Evolutionary conservation across 2,329 filamentous ascomycete genomes (phyloP).

Genomic region (Xylariaceae sp.): DNA sequence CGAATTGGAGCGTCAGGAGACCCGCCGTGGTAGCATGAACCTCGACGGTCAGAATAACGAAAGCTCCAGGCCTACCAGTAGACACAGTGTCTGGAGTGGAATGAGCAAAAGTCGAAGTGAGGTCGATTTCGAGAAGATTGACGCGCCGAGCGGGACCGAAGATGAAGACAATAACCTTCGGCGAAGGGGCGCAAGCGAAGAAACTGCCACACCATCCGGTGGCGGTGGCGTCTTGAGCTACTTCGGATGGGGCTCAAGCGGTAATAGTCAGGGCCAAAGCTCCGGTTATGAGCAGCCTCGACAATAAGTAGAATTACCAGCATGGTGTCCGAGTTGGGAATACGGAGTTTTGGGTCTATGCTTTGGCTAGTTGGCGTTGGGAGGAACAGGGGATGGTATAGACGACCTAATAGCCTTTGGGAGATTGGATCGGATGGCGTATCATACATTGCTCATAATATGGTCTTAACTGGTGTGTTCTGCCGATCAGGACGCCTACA

Average conservation of each 20-base stretch:
- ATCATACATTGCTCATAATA: no score
- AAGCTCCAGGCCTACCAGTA: constrained; percentile 40
- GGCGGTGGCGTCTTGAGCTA: constrained; percentile 11
- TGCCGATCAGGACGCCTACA: no score
- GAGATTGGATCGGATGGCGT: no score
- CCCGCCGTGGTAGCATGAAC: constrained; percentile 20
- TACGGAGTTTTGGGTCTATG: no score
- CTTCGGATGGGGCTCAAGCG: constrained; percentile 23
- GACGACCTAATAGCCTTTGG: no score
- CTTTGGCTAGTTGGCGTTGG: no score
- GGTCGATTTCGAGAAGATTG: constrained; percentile 84
- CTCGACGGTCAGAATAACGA: constrained; percentile 28
- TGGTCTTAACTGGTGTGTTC: no score
- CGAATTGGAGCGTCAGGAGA: constrained; percentile 42
- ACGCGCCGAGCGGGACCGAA: constrained; percentile 64
- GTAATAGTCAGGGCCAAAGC: constrained; percentile 14
- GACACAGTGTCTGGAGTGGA: constrained; percentile 46
- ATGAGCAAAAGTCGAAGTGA: constrained; percentile 82
- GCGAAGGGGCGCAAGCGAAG: constrained; percentile 17
- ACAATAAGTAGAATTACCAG: background rate
- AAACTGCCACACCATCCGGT: constrained; percentile 17
- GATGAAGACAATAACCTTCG: constrained; percentile 33
- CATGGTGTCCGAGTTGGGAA: background rate
- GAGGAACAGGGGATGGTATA: no score
- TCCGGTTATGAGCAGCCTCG: constrained; percentile 18